phyloP scores from a whole-genome alignment of 1,284 basidiomycete species.

The Apiotrichum laibachii region DNA sequence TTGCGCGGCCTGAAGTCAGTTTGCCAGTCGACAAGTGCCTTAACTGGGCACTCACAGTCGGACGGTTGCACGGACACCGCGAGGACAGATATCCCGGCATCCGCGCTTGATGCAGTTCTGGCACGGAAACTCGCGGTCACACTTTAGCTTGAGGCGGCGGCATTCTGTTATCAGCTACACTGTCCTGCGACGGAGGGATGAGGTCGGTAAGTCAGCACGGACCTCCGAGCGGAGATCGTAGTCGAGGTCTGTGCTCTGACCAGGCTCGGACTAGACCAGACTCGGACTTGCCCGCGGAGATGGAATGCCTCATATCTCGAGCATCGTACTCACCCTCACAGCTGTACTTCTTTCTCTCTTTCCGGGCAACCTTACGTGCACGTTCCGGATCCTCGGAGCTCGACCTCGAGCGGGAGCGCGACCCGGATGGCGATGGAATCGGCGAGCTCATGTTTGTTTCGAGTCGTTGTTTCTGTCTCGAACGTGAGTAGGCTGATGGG shows the following conservation, averaged over 20 bases:
- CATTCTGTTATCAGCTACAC: constrained; percentile 17
- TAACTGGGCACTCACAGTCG: constrained; percentile 16
- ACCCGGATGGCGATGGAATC: not conserved
- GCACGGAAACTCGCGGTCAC: constrained; percentile 33
- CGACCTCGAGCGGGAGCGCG: constrained; percentile 6
- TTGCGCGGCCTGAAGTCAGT: constrained; percentile 4
- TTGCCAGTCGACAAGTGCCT: not conserved
- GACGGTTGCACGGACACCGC: constrained; percentile 25
- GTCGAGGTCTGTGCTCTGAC: no score
- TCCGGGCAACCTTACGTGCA: constrained; percentile 2
- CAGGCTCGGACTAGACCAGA: no score
- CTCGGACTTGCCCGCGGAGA: no score
- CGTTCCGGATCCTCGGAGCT: not conserved
- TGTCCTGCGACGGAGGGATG: not conserved
- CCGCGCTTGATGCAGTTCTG: constrained; percentile 32
- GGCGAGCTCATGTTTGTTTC: constrained; percentile 6
- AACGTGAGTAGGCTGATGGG: no score
- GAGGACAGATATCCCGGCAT: constrained; percentile 33
- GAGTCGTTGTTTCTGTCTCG: not conserved
- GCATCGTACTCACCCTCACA: constrained; percentile 2
- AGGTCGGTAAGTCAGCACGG: not conserved
- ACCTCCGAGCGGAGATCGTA: not conserved
- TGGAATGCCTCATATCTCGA: no score
- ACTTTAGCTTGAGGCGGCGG: constrained; percentile 30
- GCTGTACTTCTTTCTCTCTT: constrained; percentile 13